Conservation (phyloP, 306 rosid genomes). For the Purshia tridentata region DNA sequence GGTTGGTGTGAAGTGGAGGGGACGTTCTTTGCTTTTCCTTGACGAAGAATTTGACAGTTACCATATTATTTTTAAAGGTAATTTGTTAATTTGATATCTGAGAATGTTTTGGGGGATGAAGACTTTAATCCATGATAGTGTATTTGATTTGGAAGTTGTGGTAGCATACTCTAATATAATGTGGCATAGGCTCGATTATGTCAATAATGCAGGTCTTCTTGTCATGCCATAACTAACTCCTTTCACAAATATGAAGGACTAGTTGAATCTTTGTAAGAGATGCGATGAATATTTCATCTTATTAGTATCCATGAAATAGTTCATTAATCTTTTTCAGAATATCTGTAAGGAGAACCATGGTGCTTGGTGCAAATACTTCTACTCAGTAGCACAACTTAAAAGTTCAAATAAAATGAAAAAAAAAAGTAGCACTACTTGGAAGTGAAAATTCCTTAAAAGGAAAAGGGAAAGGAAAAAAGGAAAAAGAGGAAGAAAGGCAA, state of each 20-base stretch:
- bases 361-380: background rate
- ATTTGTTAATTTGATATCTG: conserved; percentile 57
- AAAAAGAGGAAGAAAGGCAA: background rate
- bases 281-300: background rate
- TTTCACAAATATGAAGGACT: background rate
- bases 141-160: conserved; percentile 14
- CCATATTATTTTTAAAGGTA: conserved; percentile 58
- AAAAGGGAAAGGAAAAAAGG: background rate
- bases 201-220: background rate
- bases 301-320: background rate
- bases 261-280: background rate
- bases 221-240: background rate
- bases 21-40: conserved; percentile 73
- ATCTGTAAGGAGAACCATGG: background rate
- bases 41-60: conserved; percentile 70
- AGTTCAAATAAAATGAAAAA: background rate
- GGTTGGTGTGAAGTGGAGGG: conserved; percentile 91
- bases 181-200: background rate
- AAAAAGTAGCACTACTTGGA: background rate
- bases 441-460: background rate
- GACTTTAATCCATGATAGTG: conserved; percentile 33
- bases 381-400: background rate
- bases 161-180: background rate
- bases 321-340: background rate
- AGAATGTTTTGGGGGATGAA: conserved; percentile 49